Base-by-base conservation (phyloP, 768 basidiomycete species). In the Leccinum disarticulatum region DNA sequence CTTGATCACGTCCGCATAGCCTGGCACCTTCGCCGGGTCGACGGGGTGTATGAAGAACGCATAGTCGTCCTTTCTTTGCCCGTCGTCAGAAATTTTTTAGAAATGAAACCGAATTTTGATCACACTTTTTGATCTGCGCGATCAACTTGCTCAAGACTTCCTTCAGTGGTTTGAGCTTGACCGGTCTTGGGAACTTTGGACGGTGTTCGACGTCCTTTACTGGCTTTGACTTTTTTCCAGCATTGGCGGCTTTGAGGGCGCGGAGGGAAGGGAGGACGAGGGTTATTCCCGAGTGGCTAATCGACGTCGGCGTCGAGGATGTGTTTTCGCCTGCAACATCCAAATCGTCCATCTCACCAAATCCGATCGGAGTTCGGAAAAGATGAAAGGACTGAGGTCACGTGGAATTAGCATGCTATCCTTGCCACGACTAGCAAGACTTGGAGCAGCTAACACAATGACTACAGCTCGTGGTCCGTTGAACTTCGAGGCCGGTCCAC, bases 41-140 rank as follows among this genome's bases (percentile, higher is more conserved):
- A 93, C 91, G 2, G 90, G 90, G 38, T 73, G 67, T 57, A 91
- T 72, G 70, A 93, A 93, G 73, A 92, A 92, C 2, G 87, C 90
- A 78, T 93, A 93, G 73, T 90, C 88, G 69, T 92, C 91, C 72
- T 88, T 91, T 77, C 91, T 92, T 64, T 69, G 59, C 58, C 53
- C 13, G 6, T 57, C 48, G 52, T 73, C 38, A 65, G 65, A 22
- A 2, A 17, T 1, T 19, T 11, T 6, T 0, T 7, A 17, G 17
- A 13, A 11, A 25, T 48, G 8, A 15, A 1, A 48, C 6, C 13
- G 5, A n/a, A 3, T 7, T 10, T 19, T 30, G 28, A 52, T 5
- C 81, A 55, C 60, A 90, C 91, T 87, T 91, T 77, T 91, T 91
- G 28, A 92, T 83, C 73, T 88, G 88, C 1, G 72, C 66, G 50